Evolutionary conservation across 441 rosid species (phyloP), one percentile per base, ranked within the genome.

Genomic region (Croton laevigatus): DNA sequence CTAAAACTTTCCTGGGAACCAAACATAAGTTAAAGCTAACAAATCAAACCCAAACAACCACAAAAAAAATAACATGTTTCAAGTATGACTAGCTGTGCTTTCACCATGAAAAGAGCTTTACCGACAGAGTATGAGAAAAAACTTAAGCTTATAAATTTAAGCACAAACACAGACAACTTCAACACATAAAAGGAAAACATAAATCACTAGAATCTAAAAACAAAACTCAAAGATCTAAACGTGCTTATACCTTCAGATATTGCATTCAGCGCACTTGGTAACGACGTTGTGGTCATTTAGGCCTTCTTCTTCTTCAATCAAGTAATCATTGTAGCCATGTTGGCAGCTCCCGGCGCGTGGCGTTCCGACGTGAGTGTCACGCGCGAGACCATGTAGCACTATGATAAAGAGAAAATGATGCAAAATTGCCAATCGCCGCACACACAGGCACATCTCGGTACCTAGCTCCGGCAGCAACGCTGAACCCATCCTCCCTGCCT

Each of bases 401-500:
- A 89, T 46, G 86, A 49, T 38, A 91, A 79, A 40, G 97, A 86
- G 82, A 91, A 91, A 42, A 68, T 63, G 54, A 91, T 91, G 32
- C n/a, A n/a, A n/a, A n/a, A n/a, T n/a, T n/a, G n/a, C 97, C 98
- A 36, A 93, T 48, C 34, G 88, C 87, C 0, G 97, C 95, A 68
- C 97, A 89, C n/a, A 81, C 78, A 3, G 98, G 97, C 7, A 93
- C 64, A 93, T 81, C 90, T 93, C 91, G 48, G 94, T 78, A 60
- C 79, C 89, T 32, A 92, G 82, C 78, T 84, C 95, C 73, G 94
- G 78, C 51, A 90, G 76, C 76, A 89, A 27, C 59, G 88, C 71
- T 54, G 78, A 69, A 55, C 78, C 85, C 87, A 84, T 84, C 54
- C 79, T 59, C 37, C 53, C 48, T 3, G 63, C 75, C 32, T 38